Evolutionary conservation across 192 early-diverging fungal species (phyloP), one percentile per base, ranked within the genome.

Genomic region (Phycomyces nitens): DNA sequence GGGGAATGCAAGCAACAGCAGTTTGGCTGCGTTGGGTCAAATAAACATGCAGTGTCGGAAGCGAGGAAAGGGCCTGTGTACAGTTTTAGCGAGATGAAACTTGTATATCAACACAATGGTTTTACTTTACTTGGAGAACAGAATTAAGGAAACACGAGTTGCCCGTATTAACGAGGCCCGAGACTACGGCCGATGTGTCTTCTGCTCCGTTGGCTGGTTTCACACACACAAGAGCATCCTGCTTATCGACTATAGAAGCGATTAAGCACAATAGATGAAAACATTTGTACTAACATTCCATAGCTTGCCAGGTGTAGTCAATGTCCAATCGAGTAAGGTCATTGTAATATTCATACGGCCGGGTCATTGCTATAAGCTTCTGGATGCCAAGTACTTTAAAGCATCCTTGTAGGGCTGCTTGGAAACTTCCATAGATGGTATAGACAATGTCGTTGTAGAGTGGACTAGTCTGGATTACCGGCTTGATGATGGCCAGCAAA

Each of bases 81-180:
- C 12, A 47, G 44, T n/a, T 14, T n/a, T 7, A 47, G 18, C 15
- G 18, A 47, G 2, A 47, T n/a, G 44, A 47, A 47, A 47, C 44
- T n/a, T 47, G 44, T 14, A 2, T 47, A 18, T 18, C 12, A n/a
- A 11, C 15, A 47, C 12, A 18, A 47, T 47, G 44, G 44, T 22
- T 27, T 56, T 8, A 53, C 62, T 10, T 60, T 74, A 82, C 94
- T 82, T 96, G 94, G 26, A 96, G 59, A 9, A 93, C 90, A 22
- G 89, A 89, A 76, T 96, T 96, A 72, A 96, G 82, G 64, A 96
- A 96, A 71, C 94, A 96, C 39, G 91, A 91, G 69, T 96, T 96
- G 52, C 94, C 94, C 20, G 88, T 84, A 58, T 96, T 96, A 53
- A 89, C 79, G 47, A 96, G 79, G 7, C 94, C 94, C 1, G 64